Percentiles rank a stretch among this genome's conserved stretches.
Evolutionary conservation across 169 alveolate species (phyloP).

Genomic region (Eimeria sp.): DNA sequence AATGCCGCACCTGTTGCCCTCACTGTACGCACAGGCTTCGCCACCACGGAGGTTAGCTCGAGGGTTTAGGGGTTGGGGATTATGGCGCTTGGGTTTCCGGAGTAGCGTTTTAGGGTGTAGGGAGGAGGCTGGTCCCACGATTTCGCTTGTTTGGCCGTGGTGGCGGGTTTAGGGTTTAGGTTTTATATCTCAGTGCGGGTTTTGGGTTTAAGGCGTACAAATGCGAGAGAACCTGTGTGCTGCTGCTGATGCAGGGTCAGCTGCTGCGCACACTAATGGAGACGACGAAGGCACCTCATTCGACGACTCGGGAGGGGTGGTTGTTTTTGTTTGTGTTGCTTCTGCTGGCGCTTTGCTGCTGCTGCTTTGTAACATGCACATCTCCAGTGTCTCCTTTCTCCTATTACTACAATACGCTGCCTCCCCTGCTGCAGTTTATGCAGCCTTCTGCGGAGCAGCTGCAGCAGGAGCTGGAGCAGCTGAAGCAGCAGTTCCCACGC

Average conservation of each 20-base stretch:
- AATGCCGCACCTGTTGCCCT: background rate
- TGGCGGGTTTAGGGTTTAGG: background rate
- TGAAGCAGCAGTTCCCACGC: background rate
- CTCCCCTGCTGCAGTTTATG: constrained; percentile 86
- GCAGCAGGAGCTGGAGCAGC: constrained; percentile 61
- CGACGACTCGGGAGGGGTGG: constrained; percentile 95
- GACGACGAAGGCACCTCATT: constrained; percentile 85
- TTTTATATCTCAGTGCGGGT: background rate
- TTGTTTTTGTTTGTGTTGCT: constrained; percentile 95
- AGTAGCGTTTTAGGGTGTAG: background rate
- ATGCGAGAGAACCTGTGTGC: background rate
- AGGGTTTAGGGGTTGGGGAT: constrained; percentile 24
- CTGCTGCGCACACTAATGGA: constrained; percentile 97
- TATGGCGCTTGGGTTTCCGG: background rate
- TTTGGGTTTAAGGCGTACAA: background rate
- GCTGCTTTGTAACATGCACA: constrained; percentile 93
- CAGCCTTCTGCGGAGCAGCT: constrained; percentile 11
- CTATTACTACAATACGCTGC: background rate
- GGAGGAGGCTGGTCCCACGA: too few relatives aligned
- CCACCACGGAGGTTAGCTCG: constrained; percentile 42
- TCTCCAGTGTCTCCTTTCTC: constrained; percentile 21
- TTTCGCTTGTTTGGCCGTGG: too few relatives aligned
- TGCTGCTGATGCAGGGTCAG: constrained; percentile 92
- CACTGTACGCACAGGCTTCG: constrained; percentile 20
- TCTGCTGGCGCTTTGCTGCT: constrained; percentile 96